Evolutionary conservation across 805 yeast genomes (phyloP).

Genomic region (Wickerhamiella slavikovae): DNA sequence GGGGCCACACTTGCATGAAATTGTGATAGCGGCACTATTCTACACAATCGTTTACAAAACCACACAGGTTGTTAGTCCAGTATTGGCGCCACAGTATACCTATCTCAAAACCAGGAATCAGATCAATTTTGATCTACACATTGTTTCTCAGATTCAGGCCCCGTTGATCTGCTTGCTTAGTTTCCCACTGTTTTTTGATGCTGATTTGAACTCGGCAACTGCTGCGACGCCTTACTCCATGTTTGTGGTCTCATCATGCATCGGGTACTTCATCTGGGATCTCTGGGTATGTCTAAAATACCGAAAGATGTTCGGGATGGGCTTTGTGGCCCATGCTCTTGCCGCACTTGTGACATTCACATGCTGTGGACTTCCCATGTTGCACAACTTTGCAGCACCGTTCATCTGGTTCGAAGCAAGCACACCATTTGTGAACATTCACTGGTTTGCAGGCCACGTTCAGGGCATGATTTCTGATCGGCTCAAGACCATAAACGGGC

Average conservation of each 20-base stretch:
- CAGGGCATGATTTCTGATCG: constrained; percentile 45
- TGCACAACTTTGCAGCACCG: constrained; percentile 63
- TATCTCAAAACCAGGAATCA: constrained; percentile 24
- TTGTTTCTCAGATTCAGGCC: constrained; percentile 75
- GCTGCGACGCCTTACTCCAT: constrained; percentile 62
- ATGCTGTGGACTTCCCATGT: constrained; percentile 45
- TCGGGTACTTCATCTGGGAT: constrained; percentile 92
- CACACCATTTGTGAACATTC: constrained; percentile 84
- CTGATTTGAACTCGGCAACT: constrained; percentile 34
- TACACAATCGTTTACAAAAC: constrained; percentile 35
- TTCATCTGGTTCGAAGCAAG: constrained; percentile 74
- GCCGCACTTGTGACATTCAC: constrained; percentile 62
- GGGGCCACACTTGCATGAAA: constrained; percentile 39
- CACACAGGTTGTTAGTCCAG: constrained; percentile 31
- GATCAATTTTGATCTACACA: constrained; percentile 73
- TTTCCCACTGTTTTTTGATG: constrained; percentile 45
- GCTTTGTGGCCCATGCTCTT: constrained; percentile 65
- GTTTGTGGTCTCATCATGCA: constrained; percentile 46
- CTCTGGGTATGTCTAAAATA: constrained; percentile 42
- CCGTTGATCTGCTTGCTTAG: constrained; percentile 37
- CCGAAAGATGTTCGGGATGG: constrained; percentile 52
- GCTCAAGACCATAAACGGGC: constrained; percentile 45
- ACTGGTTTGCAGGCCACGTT: constrained; percentile 73
- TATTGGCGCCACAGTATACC: constrained; percentile 31
- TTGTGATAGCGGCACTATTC: constrained; percentile 34